Percentiles rank a stretch among this genome's conserved stretches.
Evolutionary conservation across 805 yeast genomes (phyloP).

Genomic region (Metschnikowia continentalis): DNA sequence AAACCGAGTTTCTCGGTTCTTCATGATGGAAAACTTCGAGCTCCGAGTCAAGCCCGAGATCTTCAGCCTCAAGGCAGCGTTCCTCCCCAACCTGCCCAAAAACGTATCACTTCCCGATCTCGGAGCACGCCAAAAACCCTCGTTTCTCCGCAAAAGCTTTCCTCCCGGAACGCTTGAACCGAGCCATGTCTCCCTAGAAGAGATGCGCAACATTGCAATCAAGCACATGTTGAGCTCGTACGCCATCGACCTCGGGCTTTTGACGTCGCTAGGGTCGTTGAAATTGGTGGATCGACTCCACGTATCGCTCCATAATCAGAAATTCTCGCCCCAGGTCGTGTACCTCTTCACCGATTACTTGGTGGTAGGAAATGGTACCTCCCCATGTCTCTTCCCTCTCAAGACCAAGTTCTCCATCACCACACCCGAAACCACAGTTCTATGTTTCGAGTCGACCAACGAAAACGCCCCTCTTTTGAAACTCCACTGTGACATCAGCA

Average conservation of each 20-base stretch:
- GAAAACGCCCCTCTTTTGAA: slow-evolving; percentile 14
- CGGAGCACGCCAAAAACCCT: not conserved
- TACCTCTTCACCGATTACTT: slow-evolving; percentile 35
- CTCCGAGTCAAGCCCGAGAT: not conserved
- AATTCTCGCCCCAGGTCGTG: slow-evolving; percentile 14
- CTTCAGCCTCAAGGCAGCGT: not conserved
- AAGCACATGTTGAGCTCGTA: slow-evolving; percentile 25
- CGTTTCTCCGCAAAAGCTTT: slow-evolving; percentile 2
- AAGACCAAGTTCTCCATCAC: slow-evolving; percentile 10
- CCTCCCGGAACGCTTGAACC: not conserved
- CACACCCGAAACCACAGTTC: slow-evolving; percentile 23
- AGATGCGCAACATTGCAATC: slow-evolving; percentile 26
- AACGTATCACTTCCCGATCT: not conserved
- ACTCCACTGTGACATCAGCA: slow-evolving; percentile 25
- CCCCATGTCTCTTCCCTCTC: slow-evolving; percentile 13
- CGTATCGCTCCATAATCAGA: slow-evolving; percentile 18
- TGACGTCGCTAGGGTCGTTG: slow-evolving; percentile 31
- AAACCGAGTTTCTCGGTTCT: slow-evolving; percentile 1
- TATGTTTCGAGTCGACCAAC: slow-evolving; percentile 17
- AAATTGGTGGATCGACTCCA: slow-evolving; percentile 33
- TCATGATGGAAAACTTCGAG: not conserved
- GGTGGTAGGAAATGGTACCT: slow-evolving; percentile 21
- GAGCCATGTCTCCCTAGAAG: slow-evolving; percentile 9
- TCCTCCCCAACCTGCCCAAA: not conserved
- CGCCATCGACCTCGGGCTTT: slow-evolving; percentile 21